These are phyloP conservation scores for Microdochium paspali DNA, from an alignment of 2,329 filamentous ascomycete species.

Conservation along the genomic window DNA sequence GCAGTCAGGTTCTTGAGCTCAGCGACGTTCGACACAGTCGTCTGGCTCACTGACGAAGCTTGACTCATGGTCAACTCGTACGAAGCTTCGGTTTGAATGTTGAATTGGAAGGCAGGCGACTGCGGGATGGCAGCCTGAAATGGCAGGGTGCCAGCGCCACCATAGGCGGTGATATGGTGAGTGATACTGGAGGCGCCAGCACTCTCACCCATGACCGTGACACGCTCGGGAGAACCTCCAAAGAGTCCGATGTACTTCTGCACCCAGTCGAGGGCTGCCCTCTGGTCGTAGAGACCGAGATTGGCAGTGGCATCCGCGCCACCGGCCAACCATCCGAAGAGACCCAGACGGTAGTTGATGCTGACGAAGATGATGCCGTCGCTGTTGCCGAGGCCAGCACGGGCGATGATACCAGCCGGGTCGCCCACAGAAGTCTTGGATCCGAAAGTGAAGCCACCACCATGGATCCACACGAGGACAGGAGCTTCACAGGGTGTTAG, in stretches of 20 bases:
- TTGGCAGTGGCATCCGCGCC: slow-evolving; percentile 61
- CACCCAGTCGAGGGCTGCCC: slow-evolving; percentile 65
- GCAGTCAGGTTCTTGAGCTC: slow-evolving; percentile 3
- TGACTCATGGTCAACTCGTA: slow-evolving; percentile 8
- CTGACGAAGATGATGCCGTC: slow-evolving; percentile 57
- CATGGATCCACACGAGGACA: slow-evolving; percentile 16
- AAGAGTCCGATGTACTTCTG: slow-evolving; percentile 69
- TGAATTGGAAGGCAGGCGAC: slow-evolving; percentile 14
- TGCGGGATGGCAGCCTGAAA: slow-evolving; percentile 12
- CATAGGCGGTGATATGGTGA: slow-evolving; percentile 36
- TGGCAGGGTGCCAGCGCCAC: slow-evolving; percentile 16
- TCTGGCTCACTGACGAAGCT: slow-evolving; percentile 5
- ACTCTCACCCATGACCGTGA: slow-evolving; percentile 72
- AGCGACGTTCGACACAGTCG: slow-evolving; percentile 2
- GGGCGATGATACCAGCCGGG: slow-evolving; percentile 18
- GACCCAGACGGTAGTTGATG: slow-evolving; percentile 69
- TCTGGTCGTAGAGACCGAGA: slow-evolving; percentile 63
- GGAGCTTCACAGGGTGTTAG: slow-evolving; percentile 5
- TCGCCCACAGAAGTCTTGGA: slow-evolving; percentile 26
- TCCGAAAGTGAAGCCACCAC: slow-evolving; percentile 18
- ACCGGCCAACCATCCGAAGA: slow-evolving; percentile 65
- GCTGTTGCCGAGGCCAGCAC: slow-evolving; percentile 4
- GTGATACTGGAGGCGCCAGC: slow-evolving; percentile 46
- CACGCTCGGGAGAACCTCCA: slow-evolving; percentile 66
- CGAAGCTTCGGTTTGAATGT: slow-evolving; percentile 6